These are phyloP conservation scores for Solanum ahanhuiri DNA, from an alignment of 257 asterid genomes.

Conservation along the genomic window DNA sequence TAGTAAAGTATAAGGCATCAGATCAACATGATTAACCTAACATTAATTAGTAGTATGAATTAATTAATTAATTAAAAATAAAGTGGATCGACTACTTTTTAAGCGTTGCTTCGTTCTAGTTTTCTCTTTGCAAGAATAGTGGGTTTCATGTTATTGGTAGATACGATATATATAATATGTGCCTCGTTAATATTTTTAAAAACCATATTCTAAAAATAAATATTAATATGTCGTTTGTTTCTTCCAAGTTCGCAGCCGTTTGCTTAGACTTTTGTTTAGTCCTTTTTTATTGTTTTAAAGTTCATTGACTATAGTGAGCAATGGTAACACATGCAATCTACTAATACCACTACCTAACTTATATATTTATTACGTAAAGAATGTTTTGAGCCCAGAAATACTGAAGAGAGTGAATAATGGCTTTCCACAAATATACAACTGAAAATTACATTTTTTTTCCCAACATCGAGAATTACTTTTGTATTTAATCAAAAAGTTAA, in stretches of 20 bases:
- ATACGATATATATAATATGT: background rate
- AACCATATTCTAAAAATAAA: background rate
- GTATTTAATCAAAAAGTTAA: background rate
- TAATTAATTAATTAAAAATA: background rate
- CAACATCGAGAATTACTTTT: background rate
- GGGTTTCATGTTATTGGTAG: constrained; percentile 58
- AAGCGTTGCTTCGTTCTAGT: constrained; percentile 3
- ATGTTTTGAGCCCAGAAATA: background rate
- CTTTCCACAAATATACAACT: background rate
- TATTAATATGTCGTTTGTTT: background rate
- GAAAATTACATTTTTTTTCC: background rate
- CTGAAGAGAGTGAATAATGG: background rate
- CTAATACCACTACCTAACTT: background rate
- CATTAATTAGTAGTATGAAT: background rate
- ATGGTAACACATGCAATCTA: background rate
- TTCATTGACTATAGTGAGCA: background rate
- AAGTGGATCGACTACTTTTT: constrained; percentile 1
- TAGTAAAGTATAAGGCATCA: background rate
- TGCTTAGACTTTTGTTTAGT: background rate
- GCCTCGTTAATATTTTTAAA: background rate
- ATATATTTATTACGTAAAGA: background rate
- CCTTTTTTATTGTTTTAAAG: background rate
- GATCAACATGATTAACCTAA: constrained; percentile 23
- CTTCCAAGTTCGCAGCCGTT: background rate
- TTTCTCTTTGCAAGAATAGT: constrained; percentile 20